These are phyloP conservation scores for Talaromyces sp. DNA, from an alignment of 2,329 filamentous ascomycete species.

Conservation along the genomic window DNA sequence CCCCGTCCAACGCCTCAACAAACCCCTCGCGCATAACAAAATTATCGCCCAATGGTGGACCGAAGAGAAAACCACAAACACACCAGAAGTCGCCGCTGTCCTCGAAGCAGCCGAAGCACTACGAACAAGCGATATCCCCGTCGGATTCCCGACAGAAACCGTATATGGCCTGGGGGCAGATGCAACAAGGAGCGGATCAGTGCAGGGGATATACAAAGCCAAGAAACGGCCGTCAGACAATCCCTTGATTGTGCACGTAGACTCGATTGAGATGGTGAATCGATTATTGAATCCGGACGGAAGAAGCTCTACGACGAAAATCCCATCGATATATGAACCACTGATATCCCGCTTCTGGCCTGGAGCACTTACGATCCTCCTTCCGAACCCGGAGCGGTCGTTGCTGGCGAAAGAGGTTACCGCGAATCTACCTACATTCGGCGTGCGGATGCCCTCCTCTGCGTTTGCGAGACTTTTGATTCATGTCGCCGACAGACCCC, in stretches of 20 bases:
- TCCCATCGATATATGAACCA: conserved; percentile 73
- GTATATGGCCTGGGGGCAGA: conserved; percentile 97
- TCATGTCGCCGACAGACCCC: conserved; percentile 67
- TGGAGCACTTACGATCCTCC: conserved; percentile 83
- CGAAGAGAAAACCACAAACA: conserved; percentile 33
- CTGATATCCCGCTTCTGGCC: conserved; percentile 88
- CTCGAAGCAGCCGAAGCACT: conserved; percentile 65
- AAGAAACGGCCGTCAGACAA: conserved; percentile 93
- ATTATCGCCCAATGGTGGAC: conserved; percentile 41
- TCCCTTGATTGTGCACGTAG: conserved; percentile 88
- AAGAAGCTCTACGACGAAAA: conserved; percentile 30
- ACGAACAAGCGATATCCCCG: conserved; percentile 64
- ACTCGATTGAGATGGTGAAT: conserved; percentile 73
- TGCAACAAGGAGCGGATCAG: conserved; percentile 77
- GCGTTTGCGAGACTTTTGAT: conserved; percentile 86
- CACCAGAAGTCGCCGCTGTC: conserved; percentile 52
- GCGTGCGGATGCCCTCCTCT: conserved; percentile 82
- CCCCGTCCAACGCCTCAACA: conserved; percentile 37
- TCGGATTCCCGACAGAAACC: conserved; percentile 96
- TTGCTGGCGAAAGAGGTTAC: conserved; percentile 87
- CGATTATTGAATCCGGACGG: conserved; percentile 51
- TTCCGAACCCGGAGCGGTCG: conserved; percentile 69
- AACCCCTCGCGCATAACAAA: conserved; percentile 25
- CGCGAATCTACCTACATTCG: conserved; percentile 78
- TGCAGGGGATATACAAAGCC: conserved; percentile 85